Percentiles rank a stretch among this genome's conserved stretches.
Evolutionary conservation across 345 rosid genomes (phyloP).

Genomic region (Camelina sativa): DNA sequence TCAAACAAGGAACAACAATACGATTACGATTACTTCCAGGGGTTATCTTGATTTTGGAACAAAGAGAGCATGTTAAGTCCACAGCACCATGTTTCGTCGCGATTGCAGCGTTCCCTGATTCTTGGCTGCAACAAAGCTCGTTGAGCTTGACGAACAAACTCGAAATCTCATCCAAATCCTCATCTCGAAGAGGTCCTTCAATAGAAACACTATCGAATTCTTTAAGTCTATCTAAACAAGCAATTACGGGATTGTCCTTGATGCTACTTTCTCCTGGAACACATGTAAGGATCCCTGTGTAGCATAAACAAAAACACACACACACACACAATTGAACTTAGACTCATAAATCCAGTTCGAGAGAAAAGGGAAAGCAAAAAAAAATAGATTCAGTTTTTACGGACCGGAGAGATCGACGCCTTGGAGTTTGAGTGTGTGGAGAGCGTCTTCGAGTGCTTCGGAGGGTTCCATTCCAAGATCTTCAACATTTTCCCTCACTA

Average conservation of each 20-base stretch:
- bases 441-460: slow-evolving; percentile 91
- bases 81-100: slow-evolving; percentile 72
- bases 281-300: slow-evolving; percentile 78
- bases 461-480: slow-evolving; percentile 89
- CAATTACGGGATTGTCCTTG: slow-evolving; percentile 65
- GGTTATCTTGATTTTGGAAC: slow-evolving; percentile 51
- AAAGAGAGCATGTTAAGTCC: slow-evolving; percentile 64
- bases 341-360: slow-evolving; percentile 2
- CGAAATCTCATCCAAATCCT: slow-evolving; percentile 52
- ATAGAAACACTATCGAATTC: slow-evolving; percentile 38
- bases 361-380: not conserved
- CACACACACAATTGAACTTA: slow-evolving; percentile 19
- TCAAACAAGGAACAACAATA: slow-evolving; percentile 60
- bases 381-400: not conserved
- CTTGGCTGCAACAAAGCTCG: slow-evolving; percentile 53
- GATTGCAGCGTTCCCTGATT: slow-evolving; percentile 62
- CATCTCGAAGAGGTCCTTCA: slow-evolving; percentile 35
- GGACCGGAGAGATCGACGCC: slow-evolving; percentile 94
- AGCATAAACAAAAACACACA: slow-evolving; percentile 16
- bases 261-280: slow-evolving; percentile 70
- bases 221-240: slow-evolving; percentile 64
- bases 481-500: slow-evolving; percentile 84
- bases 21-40: slow-evolving; percentile 22
- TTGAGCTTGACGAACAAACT: slow-evolving; percentile 53
- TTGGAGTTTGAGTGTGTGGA: slow-evolving; percentile 79